These are phyloP conservation scores for Primulina huaijiensis DNA, from an alignment of 257 asterid species.

Conservation along the genomic window DNA sequence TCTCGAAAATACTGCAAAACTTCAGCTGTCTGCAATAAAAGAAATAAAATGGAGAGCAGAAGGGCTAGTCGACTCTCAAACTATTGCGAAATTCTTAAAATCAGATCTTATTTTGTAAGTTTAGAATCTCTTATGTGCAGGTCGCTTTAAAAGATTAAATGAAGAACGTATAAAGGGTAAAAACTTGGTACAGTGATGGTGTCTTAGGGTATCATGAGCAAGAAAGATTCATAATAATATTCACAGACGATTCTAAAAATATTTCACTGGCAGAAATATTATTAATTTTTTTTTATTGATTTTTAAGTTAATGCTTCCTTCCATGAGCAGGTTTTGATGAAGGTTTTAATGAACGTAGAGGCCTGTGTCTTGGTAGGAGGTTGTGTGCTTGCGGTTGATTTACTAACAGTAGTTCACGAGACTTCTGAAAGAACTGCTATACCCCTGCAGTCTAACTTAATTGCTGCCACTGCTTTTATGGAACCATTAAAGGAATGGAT, in stretches of 20 bases:
- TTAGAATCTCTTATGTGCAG: not conserved
- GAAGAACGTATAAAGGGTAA: not conserved
- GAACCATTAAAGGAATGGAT: conserved; percentile 97
- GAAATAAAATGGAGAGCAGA: not conserved
- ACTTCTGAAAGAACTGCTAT: conserved; percentile 97
- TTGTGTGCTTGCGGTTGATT: conserved; percentile 95
- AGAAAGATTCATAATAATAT: not conserved
- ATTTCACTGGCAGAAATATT: not conserved
- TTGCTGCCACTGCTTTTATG: conserved; percentile 97
- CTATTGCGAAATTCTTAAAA: not conserved
- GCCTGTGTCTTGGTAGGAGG: conserved; percentile 99
- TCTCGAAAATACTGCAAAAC: not conserved
- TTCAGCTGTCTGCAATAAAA: not conserved
- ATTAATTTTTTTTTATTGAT: not conserved
- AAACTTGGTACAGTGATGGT: not conserved
- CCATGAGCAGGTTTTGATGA: conserved; percentile 75
- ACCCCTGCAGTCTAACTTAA: conserved; percentile 93
- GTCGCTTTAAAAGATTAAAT: too few species aligned
- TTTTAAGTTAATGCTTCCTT: conserved; percentile 25
- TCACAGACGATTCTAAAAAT: not conserved
- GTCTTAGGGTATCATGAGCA: not conserved
- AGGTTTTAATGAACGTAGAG: conserved; percentile 84
- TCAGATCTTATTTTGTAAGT: not conserved
- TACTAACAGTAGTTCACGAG: conserved; percentile 83
- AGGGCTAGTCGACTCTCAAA: not conserved